phyloP scores from a whole-genome alignment of 192 early-diverging fungal genomes.

The Oehlia diaphana region DNA sequence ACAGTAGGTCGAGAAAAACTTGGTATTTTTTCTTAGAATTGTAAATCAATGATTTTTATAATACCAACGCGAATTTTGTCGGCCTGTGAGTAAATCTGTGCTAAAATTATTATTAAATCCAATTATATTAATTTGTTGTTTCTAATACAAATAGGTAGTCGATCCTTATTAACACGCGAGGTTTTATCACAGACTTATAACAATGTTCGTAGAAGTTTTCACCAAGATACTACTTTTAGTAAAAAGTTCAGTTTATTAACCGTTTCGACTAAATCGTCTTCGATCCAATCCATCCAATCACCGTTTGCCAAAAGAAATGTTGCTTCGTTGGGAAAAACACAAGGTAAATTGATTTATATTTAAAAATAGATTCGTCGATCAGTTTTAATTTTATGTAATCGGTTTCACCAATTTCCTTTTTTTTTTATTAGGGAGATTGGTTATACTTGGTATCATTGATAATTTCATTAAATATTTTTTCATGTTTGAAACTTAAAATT shows the following conservation, averaged over 20 bases:
- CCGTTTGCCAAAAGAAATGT: neutral
- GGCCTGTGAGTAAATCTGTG: neutral
- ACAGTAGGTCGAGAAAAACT: neutral
- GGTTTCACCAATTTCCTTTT: constrained; percentile 5
- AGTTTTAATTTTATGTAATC: neutral
- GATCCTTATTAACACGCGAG: neutral
- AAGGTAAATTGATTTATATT: constrained; percentile 33
- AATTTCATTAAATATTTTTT: neutral
- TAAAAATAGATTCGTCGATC: neutral
- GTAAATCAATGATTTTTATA: neutral
- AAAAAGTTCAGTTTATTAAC: neutral
- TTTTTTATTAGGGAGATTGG: constrained; percentile 32
- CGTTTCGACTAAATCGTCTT: neutral
- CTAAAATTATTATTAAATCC: neutral
- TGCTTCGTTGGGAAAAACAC: constrained; percentile 43
- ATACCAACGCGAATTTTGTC: neutral
- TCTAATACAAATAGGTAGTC: neutral
- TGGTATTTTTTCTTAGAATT: neutral
- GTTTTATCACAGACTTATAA: neutral
- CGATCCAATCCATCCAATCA: neutral
- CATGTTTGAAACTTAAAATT: neutral
- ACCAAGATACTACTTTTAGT: neutral
- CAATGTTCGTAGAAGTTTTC: neutral
- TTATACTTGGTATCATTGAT: constrained; percentile 36
- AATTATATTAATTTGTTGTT: neutral